Percentiles rank a stretch among this genome's conserved stretches.
Evolutionary conservation across 2,329 filamentous ascomycete genomes (phyloP).

Genomic region (Aspergillus felis): DNA sequence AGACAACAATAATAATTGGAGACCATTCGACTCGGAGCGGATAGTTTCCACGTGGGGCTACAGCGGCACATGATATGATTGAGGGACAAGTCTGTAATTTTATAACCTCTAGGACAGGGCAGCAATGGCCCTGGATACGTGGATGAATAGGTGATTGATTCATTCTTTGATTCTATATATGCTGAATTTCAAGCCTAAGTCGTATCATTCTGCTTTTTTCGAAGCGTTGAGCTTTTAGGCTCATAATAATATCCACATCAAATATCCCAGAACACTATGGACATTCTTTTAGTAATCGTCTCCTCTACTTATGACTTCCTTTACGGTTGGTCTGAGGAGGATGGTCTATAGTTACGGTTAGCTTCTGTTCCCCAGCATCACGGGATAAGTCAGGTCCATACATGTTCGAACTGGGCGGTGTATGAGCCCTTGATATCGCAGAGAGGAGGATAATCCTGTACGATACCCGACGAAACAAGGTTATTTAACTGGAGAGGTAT

Average conservation of each 20-base stretch:
- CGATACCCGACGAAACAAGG: constrained; percentile 75
- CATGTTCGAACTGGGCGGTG: constrained; percentile 91
- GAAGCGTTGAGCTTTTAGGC: not conserved
- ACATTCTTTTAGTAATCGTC: constrained; percentile 66
- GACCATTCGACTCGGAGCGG: constrained; percentile 20
- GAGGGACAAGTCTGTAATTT: not conserved
- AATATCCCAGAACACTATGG: not conserved
- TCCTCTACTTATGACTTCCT: constrained; percentile 82
- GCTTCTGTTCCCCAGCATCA: constrained; percentile 1
- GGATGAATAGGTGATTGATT: not conserved
- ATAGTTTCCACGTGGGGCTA: constrained; percentile 37
- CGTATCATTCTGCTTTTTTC: not conserved
- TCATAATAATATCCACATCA: not conserved
- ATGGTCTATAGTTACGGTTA: constrained; percentile 56
- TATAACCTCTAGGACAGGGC: not conserved
- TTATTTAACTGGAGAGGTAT: constrained; percentile 65
- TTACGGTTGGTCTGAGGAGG: constrained; percentile 71
- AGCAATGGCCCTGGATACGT: not conserved
- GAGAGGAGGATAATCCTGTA: constrained; percentile 85
- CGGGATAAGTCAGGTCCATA: constrained; percentile 48
- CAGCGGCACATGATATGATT: constrained; percentile 10
- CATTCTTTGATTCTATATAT: not conserved
- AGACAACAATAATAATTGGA: not conserved
- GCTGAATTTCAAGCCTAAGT: not conserved
- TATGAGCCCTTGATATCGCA: constrained; percentile 92